Evolutionary conservation across 495 filamentous ascomycete genomes (phyloP).

Genomic region (Parathielavia hyrcaniae): DNA sequence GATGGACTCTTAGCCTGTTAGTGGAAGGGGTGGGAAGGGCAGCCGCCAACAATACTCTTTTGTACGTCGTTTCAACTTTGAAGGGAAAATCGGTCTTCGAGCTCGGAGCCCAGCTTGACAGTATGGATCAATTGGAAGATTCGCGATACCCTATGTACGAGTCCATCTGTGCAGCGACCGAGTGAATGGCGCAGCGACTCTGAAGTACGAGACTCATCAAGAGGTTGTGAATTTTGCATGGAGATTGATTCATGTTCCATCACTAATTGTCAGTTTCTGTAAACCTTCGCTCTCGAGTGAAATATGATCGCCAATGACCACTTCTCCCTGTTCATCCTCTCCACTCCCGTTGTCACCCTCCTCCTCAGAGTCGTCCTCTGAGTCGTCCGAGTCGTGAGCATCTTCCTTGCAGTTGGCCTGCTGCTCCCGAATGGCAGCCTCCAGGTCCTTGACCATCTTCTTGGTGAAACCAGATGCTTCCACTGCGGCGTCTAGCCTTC

Average conservation of each 20-base stretch:
- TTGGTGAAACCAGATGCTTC: conserved; percentile 92
- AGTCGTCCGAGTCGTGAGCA: conserved; percentile 21
- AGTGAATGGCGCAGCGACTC: no score
- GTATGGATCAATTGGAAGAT: conserved; percentile 26
- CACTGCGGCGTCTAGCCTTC: conserved; percentile 76
- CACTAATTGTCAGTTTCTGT: conserved; percentile 24
- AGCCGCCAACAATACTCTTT: conserved; percentile 26
- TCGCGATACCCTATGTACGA: conserved; percentile 3
- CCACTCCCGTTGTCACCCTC: conserved; percentile 46
- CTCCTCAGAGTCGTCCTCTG: conserved; percentile 54
- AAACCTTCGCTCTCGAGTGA: conserved; percentile 10
- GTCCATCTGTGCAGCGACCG: not conserved
- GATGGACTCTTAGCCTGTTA: conserved; percentile 26
- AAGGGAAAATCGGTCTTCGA: conserved; percentile 22
- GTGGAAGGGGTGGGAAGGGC: conserved; percentile 22
- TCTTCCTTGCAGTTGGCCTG: conserved; percentile 29
- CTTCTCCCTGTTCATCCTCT: conserved; percentile 23
- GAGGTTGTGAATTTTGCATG: not conserved
- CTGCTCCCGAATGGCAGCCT: conserved; percentile 73
- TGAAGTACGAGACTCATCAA: not conserved
- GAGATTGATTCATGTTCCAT: conserved; percentile 19
- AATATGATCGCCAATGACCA: not conserved
- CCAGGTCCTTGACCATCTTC: conserved; percentile 91
- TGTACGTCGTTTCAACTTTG: conserved; percentile 29
- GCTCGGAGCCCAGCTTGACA: conserved; percentile 19